Percentiles rank a stretch among this genome's conserved stretches.
phyloP scores from a whole-genome alignment of 441 rosid genomes.

The Pelargonium cotyledonis region DNA sequence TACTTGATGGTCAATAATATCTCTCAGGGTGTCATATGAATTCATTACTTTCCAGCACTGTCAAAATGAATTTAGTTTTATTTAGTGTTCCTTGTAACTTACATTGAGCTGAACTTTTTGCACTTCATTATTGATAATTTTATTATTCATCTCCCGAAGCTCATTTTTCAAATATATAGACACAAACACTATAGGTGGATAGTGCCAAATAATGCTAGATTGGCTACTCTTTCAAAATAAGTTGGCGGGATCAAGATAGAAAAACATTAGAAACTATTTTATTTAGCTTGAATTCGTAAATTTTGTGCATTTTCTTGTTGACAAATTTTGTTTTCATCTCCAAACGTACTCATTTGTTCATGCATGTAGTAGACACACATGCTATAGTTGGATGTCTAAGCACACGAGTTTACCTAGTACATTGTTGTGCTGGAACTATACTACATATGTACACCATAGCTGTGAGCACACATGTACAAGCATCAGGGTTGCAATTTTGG shows the following conservation, averaged over 20 bases:
- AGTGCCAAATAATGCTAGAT: neutral
- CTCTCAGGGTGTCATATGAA: neutral
- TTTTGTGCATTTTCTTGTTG: neutral
- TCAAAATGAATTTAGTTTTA: neutral
- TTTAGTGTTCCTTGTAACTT: neutral
- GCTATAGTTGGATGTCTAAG: no score
- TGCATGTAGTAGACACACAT: no score
- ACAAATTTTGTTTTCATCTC: neutral
- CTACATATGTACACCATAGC: neutral
- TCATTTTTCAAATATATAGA: neutral
- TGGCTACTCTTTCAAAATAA: neutral
- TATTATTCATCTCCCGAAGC: neutral
- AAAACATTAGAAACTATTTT: neutral
- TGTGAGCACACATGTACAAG: neutral
- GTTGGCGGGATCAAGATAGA: neutral
- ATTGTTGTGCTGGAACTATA: no score
- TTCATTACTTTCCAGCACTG: neutral
- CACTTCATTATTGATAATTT: neutral
- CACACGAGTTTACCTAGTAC: no score
- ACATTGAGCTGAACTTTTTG: neutral
- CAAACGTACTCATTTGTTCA: neutral
- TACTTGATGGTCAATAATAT: neutral
- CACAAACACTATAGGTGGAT: neutral
- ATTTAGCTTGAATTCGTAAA: neutral
- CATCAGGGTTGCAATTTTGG: slow-evolving; percentile 18